Base-by-base conservation (phyloP, 805 yeast species). In the Starmerella ratchasimensis region DNA sequence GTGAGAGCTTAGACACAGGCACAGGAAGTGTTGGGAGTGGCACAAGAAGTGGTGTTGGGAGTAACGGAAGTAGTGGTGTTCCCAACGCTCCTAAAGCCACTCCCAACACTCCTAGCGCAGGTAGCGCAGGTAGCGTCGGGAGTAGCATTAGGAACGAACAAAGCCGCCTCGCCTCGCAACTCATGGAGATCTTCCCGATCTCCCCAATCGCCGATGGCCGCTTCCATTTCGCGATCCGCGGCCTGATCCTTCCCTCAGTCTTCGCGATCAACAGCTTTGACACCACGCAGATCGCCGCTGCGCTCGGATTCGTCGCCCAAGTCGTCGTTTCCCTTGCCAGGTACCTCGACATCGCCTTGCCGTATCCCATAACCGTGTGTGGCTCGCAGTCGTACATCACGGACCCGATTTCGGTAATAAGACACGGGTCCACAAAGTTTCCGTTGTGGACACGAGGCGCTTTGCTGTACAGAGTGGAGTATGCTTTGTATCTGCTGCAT, bases 391-490 rank as follows among this genome's bases (percentile, higher is more conserved):
- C 72, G 1, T 68, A 61, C 41, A 62, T 71, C 17, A 51, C 60
- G 25, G 75, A 71, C 49, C 68, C 69, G 2, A 63, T 71, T 13
- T 61, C 69, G 24, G 51, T 53, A 15, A 55, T 64, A 19, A 60
- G 52, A 43, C 47, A 45, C 30, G 67, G 59, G 13, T 58, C 57
- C 29, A 47, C 57, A 9, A 46, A 54, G 27, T 70, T 68, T 45
- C 76, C 76, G 4, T 47, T 71, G 30, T 70, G 71, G 63, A 57
- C 68, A n/a, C 60, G 62, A 14, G 69, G 67, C 9, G 63, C 57
- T 8, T 44, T 59, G 13, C 55, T 58, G 19, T 60, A 65, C 41
- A 53, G 72, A 22, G 69, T 70, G 34, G 71, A 72, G 40, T 71
- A 68, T 50, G 76, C 67, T 1, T 51, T 69, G 15, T 59, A 60